These are phyloP conservation scores for Passiflora organensis DNA, from an alignment of 345 rosid genomes.

Conservation along the genomic window DNA sequence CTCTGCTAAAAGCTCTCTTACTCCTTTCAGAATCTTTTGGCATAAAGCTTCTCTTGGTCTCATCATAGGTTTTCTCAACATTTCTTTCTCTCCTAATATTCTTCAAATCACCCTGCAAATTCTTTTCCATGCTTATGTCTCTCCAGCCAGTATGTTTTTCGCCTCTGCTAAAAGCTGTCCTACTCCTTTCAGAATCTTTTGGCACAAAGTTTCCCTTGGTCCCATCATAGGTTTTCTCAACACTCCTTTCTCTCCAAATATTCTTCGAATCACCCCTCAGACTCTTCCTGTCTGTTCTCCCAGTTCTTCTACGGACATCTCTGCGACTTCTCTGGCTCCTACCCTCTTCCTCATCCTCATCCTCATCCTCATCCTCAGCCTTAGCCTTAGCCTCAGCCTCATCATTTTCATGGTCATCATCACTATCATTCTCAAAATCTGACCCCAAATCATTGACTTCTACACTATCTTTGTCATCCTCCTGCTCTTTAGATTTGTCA, in stretches of 20 bases:
- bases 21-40: neutral
- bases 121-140: slow-evolving; percentile 7
- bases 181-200: neutral
- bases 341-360: slow-evolving; percentile 36
- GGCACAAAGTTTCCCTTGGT: neutral
- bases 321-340: slow-evolving; percentile 1
- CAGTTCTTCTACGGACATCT: slow-evolving; percentile 1
- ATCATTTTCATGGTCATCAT: slow-evolving; percentile 21
- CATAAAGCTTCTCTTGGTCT: neutral
- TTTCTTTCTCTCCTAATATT: slow-evolving; percentile 9
- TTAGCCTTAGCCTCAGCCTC: slow-evolving; percentile 28
- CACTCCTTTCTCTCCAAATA: slow-evolving; percentile 9
- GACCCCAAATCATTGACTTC: slow-evolving; percentile 19
- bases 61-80: slow-evolving; percentile 5
- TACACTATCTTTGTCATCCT: slow-evolving; percentile 17
- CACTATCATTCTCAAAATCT: slow-evolving; percentile 37
- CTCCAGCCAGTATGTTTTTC: too few relatives aligned
- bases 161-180: too few relatives aligned
- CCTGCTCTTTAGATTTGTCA: slow-evolving; percentile 31
- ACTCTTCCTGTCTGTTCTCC: slow-evolving; percentile 10
- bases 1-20: too few relatives aligned
- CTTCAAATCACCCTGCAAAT: slow-evolving; percentile 4
- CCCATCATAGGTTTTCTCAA: slow-evolving; percentile 3
- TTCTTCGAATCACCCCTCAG: slow-evolving; percentile 7
- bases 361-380: slow-evolving; percentile 33